Evolutionary conservation across 2,329 filamentous ascomycete species (phyloP), one percentile per base, ranked within the genome.

Genomic region (Aspergillaceae sp.): DNA sequence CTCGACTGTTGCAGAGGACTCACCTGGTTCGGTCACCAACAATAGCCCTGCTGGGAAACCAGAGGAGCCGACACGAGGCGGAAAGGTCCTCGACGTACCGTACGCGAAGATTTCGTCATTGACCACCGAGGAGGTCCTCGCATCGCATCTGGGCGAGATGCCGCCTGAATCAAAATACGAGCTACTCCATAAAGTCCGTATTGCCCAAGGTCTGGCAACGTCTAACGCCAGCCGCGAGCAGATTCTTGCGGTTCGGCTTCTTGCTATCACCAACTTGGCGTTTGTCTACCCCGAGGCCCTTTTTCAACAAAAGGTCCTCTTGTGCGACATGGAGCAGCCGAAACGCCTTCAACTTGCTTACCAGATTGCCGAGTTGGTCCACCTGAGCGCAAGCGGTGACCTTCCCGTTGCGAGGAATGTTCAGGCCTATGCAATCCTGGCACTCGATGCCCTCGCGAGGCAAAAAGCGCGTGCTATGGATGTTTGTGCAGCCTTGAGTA

Each of bases 321-420:
- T 87, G 53, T 84, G 90, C 55, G 94, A 98, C 61, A 80, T 82
- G 34, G 91, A 97, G 58, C 88, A 95, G 65, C 89, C 90, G 2
- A 83, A 90, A 49, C 81, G 87, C 43, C 84, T 89, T 51, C 92
- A 98, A 65, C 75, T 98, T 27, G 84, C 88, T 3, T 94, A 94
- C 59, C 94, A 98, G 66, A 78, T 98, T 34, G 87, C 87, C 11
- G 91, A 97, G 63, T 73, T 98, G 47, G 84, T 97, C 26, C 90
- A 94, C 56, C 87, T 91, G 7, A 83, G 87, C 4, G 77, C 81
- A 4, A 82, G 84, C 58, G 83, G 80, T 19, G 78, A 84, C 44
- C 67, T 76, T 11, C 73, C 78, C 7, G 79, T 94, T 26, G 86
- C 90, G 4, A 72, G 84, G 41, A 81, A 83, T 66, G 73, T 94